Evolutionary conservation across 257 asterid genomes (phyloP), one percentile per base, ranked within the genome.

Genomic region (Catharanthus roseus): DNA sequence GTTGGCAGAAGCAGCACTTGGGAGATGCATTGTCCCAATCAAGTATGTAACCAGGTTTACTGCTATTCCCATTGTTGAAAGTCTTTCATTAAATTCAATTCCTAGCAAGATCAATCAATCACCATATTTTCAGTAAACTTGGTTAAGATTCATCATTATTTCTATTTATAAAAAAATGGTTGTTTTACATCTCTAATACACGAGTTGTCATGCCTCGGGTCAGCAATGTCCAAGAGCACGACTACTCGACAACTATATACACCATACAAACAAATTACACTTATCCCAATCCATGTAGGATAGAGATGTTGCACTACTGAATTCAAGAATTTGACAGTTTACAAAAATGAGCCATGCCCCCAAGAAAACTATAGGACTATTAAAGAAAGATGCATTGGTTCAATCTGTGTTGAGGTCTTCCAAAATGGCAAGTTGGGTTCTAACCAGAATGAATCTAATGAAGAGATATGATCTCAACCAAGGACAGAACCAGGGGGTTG

Each of bases 41-140:
- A 83, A 63, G 69, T 80, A 83, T 6, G 87, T 77, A 15, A 80
- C 87, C n/a, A 83, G 79, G 65, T 83, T 83, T 10, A 83, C 85
- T 9, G 82, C 81, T 67, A 83, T 83, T 49, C 83, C 87, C 76
- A 83, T 68, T 24, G 87, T 83, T 26, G 87, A 77, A 4, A 83
- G 79, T 73, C 87, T 80, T 65, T 83, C 87, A 23, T 67, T 44
- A 65, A 80, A 54, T 70, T 83, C 85, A 3, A 83, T 79, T 49
- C 83, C 87, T 82, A 53, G 6, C 54, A 73, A n/a, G n/a, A n/a
- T n/a, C n/a, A n/a, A n/a, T n/a, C 21, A 4, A 26, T 45, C 28
- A 58, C 29, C 38, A 18, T 13, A 23, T 9, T 69, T 54, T 41
- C 31, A 24, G 58, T 4, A 66, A 69, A 68, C 45, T 3, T 4